These are phyloP conservation scores for Saccharomycopsis crataegensis DNA, from an alignment of 1,139 yeast species.

Conservation along the genomic window DNA sequence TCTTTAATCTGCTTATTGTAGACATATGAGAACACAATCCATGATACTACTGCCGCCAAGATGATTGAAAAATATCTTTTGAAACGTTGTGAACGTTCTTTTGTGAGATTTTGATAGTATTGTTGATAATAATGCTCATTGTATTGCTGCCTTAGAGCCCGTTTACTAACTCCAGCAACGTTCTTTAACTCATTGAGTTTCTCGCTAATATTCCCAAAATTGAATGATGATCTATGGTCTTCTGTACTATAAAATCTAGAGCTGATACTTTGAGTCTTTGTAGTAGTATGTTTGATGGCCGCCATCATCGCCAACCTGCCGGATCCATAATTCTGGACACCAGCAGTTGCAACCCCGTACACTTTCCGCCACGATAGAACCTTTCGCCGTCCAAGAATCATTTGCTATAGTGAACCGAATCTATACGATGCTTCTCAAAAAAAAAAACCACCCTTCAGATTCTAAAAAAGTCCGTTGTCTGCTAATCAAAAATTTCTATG, in stretches of 20 bases:
- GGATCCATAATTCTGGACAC: too few relatives aligned
- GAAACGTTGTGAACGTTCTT: not conserved
- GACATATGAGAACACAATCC: constrained; percentile 4
- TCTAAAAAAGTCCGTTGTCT: too few relatives aligned
- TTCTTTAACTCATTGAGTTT: not conserved
- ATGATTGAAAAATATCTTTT: not conserved
- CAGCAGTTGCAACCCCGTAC: too few relatives aligned
- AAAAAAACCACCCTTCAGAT: too few relatives aligned
- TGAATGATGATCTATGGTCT: not conserved
- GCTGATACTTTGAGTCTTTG: not conserved
- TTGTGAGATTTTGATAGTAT: not conserved
- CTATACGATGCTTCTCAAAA: too few relatives aligned
- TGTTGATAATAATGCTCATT: constrained; percentile 1
- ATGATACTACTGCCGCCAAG: not conserved
- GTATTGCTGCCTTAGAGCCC: not conserved
- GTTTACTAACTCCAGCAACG: not conserved
- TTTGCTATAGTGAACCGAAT: too few relatives aligned
- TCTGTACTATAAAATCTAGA: not conserved
- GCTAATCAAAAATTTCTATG: too few relatives aligned
- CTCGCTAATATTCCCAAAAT: not conserved
- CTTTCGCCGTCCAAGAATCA: too few relatives aligned
- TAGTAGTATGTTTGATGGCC: not conserved
- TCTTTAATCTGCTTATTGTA: constrained; percentile 37
- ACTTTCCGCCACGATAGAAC: too few relatives aligned
- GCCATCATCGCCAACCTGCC: too few relatives aligned